These are phyloP conservation scores for Narthecium ossifragum DNA, from an alignment of 106 monocot species.

Conservation along the genomic window DNA sequence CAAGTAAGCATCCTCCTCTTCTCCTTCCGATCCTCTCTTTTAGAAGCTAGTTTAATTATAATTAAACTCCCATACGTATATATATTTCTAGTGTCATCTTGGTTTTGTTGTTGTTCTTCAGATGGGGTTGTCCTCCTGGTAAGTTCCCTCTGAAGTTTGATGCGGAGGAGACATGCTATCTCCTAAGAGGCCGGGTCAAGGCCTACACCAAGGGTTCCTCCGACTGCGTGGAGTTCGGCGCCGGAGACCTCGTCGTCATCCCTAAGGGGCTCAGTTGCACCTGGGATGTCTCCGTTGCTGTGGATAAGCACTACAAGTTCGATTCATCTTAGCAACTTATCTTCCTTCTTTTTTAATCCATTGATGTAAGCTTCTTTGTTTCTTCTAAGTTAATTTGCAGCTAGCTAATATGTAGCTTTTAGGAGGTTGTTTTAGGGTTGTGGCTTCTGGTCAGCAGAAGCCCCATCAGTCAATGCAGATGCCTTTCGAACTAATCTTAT, in stretches of 20 bases:
- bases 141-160: conserved; percentile 68
- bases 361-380: neutral
- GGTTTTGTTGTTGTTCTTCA: too few relatives aligned
- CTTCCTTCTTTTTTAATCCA: neutral
- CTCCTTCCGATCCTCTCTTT: conserved; percentile 1
- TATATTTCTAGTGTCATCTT: too few relatives aligned
- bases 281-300: conserved; percentile 73
- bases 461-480: conserved; percentile 11
- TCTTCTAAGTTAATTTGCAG: neutral
- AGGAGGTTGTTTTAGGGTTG: conserved; percentile 5
- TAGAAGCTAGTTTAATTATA: neutral
- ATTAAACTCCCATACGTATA: neutral
- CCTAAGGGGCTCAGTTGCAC: conserved; percentile 91
- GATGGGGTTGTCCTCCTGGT: conserved; percentile 65
- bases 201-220: conserved; percentile 51
- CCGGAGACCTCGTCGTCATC: conserved; percentile 76
- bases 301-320: conserved; percentile 91
- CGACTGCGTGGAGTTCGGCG: conserved; percentile 71
- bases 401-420: neutral
- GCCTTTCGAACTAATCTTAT: conserved; percentile 15
- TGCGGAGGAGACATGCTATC: conserved; percentile 65
- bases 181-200: conserved; percentile 58
- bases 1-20: conserved; percentile 39
- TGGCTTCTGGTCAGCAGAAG: conserved; percentile 10
- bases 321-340: conserved; percentile 29